phyloP scores from a whole-genome alignment of 2,329 filamentous ascomycete species.

The Cladosporium sp. region DNA sequence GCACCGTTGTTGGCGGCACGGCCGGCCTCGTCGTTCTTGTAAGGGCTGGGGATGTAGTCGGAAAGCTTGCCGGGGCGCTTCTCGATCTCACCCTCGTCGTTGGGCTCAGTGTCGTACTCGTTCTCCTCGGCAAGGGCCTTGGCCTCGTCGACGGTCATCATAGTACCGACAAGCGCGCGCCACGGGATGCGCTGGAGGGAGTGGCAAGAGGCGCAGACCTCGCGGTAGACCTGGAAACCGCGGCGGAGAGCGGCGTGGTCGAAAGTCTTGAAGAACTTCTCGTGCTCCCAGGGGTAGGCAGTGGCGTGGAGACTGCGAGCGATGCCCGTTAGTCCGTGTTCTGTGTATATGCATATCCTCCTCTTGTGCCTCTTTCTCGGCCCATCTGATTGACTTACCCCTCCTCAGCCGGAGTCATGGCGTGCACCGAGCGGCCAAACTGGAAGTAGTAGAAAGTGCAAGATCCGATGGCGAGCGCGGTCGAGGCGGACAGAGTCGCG shows the following conservation, averaged over 20 bases:
- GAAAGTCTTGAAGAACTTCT: constrained; percentile 88
- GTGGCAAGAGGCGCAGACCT: constrained; percentile 97
- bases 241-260: constrained; percentile 96
- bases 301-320: constrained; percentile 74
- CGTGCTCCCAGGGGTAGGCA: constrained; percentile 91
- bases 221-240: constrained; percentile 98
- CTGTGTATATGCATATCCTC: constrained; percentile 10
- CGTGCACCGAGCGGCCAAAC: constrained; percentile 80
- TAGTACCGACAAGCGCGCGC: constrained; percentile 79
- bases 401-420: constrained; percentile 92
- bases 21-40: constrained; percentile 98
- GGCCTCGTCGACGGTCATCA: constrained; percentile 96
- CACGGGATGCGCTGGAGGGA: constrained; percentile 92
- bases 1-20: constrained; percentile 98
- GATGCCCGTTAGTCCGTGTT: constrained; percentile 9
- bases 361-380: background rate
- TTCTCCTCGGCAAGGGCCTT: constrained; percentile 96
- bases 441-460: constrained; percentile 97
- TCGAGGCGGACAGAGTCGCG: constrained; percentile 79
- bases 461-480: constrained; percentile 77
- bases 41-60: constrained; percentile 89
- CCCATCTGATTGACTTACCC: constrained; percentile 62
- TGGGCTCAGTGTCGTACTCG: constrained; percentile 97
- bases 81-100: constrained; percentile 95
- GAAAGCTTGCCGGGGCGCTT: constrained; percentile 98